Base-by-base conservation (phyloP, 192 early-diverging fungal genomes). In the Cetraspora pellucida region DNA sequence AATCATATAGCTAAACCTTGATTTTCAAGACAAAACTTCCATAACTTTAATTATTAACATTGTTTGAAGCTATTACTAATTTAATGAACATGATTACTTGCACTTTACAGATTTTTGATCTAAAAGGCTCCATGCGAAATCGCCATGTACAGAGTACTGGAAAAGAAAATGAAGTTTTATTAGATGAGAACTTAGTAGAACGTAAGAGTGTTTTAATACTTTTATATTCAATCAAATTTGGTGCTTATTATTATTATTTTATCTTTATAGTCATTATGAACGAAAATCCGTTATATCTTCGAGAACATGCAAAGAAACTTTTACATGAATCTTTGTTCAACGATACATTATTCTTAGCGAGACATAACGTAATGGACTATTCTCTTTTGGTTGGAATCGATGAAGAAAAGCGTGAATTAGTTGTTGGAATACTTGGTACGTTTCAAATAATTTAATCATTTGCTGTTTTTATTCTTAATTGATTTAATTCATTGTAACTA, bases 351-450 rank as follows among this genome's bases (percentile, higher is more conserved):
- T 99, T 99, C 78, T 81, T 99, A 69, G 91, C 92, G n/a, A 91
- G 91, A 77, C 88, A 94, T 78, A 95, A 97, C 77, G 94, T 99
- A 11, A 97, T 99, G 96, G 97, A 99, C 82, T 99, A 99, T 78
- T 97, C 95, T 10, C 84, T 99, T 43, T 79, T 99, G 37, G 94
- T 99, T 13, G 97, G 96, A 3, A 93, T 99, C 71, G 95, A 97
- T 64, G 93, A 92, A 52, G 87, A 91, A 10, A 86, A 82, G 14
- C 89, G 93, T 47, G 94, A 99, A 83, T 83, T 99, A 10, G 92
- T 98, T 46, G 93, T 97, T n/a, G 97, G 97, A 7, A 98, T 99
- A 67, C 95, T 99, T 75, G 92, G 92, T 82, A 61, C 13, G 66
- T 65, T 21, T 23, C 14, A 37, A 55, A 37, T 43, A 55, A 11